Conservation (phyloP, 129 eudicot genomes). For the Smallanthus sonchifolius region DNA sequence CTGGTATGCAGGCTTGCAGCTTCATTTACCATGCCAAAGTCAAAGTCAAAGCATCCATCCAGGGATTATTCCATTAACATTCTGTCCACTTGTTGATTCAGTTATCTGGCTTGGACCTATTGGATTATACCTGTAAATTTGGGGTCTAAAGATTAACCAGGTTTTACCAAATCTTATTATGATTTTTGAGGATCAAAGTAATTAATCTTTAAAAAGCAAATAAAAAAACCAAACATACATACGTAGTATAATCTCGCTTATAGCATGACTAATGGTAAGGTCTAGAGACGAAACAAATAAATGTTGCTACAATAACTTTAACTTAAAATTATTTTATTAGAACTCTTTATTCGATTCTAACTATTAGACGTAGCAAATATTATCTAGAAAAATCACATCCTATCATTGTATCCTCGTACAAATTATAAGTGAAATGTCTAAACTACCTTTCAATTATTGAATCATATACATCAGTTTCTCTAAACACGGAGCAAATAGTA, state of each 20-base stretch:
- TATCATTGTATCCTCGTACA: not conserved
- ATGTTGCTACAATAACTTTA: not conserved
- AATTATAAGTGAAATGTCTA: not conserved
- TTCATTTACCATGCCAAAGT: slow-evolving; percentile 22
- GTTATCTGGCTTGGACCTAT: slow-evolving; percentile 57
- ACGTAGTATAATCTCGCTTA: too few species aligned
- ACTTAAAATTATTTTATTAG: not conserved
- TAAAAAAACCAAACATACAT: not conserved
- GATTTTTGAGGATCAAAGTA: not conserved
- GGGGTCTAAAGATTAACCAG: not conserved
- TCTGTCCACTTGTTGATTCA: slow-evolving; percentile 54
- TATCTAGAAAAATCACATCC: not conserved
- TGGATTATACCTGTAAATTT: slow-evolving; percentile 51
- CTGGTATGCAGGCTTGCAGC: slow-evolving; percentile 18
- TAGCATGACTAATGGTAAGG: too few species aligned
- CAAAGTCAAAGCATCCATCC: slow-evolving; percentile 81
- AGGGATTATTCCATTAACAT: slow-evolving; percentile 68
- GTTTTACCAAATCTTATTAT: not conserved
- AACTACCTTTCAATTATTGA: not conserved
- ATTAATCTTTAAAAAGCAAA: not conserved
- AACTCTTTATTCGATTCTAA: not conserved
- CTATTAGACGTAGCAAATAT: too few species aligned
- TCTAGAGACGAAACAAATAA: not conserved
- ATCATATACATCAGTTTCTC: not conserved
- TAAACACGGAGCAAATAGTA: not conserved